phyloP scores from a whole-genome alignment of 176 grass and related monocot genomes.

The Themeda triandra region DNA sequence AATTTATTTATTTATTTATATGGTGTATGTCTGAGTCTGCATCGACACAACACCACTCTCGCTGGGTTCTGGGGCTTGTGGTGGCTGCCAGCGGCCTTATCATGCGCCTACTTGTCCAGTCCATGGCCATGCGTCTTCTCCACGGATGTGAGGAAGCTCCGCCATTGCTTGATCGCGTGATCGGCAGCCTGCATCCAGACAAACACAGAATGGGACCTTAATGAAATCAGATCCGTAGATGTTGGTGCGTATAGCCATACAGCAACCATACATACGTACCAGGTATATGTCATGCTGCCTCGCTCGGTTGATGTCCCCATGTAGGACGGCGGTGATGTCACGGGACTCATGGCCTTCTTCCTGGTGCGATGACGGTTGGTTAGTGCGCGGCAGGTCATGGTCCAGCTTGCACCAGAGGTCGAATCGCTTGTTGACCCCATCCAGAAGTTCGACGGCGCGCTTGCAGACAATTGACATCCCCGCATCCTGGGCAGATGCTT shows the following conservation, averaged over 20 bases:
- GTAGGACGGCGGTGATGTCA: not conserved
- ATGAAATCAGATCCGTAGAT: not conserved
- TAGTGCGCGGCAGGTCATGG: not conserved
- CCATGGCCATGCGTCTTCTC: not conserved
- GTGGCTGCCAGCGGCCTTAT: no score
- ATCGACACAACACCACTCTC: no score
- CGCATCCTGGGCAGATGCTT: not conserved
- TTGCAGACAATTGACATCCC: not conserved
- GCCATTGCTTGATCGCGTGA: not conserved
- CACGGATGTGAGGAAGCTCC: not conserved
- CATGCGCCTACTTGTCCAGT: not conserved
- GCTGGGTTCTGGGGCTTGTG: no score
- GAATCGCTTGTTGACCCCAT: not conserved
- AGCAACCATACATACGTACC: not conserved
- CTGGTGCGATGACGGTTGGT: not conserved
- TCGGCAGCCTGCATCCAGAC: not conserved
- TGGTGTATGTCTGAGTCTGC: no score
- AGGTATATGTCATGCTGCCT: conserved; percentile 1
- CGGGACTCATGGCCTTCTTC: not conserved
- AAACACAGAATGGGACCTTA: not conserved
- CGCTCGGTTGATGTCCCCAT: not conserved
- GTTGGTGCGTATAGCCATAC: no score
- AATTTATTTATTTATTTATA: no score
- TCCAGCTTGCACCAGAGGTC: not conserved
- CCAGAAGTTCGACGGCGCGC: not conserved